Conservation (phyloP, 805 yeast species). For the Metschnikowia aberdeeniae region DNA sequence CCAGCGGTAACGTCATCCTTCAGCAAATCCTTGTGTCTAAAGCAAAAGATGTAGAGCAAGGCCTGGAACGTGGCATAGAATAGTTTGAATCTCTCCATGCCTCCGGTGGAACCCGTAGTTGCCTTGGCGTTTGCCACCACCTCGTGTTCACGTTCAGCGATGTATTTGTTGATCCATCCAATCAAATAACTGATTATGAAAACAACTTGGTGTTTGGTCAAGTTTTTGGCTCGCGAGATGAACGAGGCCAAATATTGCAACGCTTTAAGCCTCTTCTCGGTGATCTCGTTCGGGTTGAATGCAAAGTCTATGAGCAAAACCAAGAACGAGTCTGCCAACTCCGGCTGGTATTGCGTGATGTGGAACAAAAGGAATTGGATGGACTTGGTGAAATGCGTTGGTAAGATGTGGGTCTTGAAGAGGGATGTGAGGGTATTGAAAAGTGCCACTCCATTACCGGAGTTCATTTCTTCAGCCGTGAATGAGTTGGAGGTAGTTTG, state of each 20-base stretch:
- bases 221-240: conserved; percentile 77
- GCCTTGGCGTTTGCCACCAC: conserved; percentile 42
- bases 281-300: conserved; percentile 61
- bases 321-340: conserved; percentile 78
- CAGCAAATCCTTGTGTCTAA: conserved; percentile 64
- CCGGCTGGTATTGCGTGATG: conserved; percentile 75
- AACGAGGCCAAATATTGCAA: conserved; percentile 89
- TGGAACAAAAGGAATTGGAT: conserved; percentile 82
- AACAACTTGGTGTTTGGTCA: conserved; percentile 67
- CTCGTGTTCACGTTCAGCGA: conserved; percentile 81
- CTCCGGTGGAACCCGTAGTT: conserved; percentile 36
- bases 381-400: conserved; percentile 88
- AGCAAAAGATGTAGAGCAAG: conserved; percentile 85
- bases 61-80: conserved; percentile 92
- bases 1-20: conserved; percentile 18
- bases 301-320: conserved; percentile 81
- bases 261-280: conserved; percentile 79
- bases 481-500: conserved; percentile 46
- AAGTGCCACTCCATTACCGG: conserved; percentile 62
- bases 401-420: conserved; percentile 77
- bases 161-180: conserved; percentile 79
- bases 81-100: conserved; percentile 88
- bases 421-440: conserved; percentile 72
- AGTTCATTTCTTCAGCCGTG: conserved; percentile 46
- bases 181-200: conserved; percentile 79